phyloP scores from a whole-genome alignment of 768 basidiomycete species.

The Trametes coccinea region DNA sequence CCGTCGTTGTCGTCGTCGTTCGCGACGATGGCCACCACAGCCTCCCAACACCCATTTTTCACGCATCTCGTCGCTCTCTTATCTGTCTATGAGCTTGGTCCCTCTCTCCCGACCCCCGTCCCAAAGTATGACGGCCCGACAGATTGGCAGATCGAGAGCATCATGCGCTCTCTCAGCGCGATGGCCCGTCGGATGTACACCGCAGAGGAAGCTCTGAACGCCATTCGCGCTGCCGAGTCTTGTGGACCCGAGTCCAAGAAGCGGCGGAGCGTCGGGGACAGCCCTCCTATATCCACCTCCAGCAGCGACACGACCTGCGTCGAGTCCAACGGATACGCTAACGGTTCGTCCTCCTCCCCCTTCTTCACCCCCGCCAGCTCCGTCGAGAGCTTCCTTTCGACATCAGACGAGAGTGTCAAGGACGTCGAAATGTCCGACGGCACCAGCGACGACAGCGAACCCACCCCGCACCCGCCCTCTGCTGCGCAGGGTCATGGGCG shows the following conservation, averaged over 20 bases:
- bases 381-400: slow-evolving; percentile 27
- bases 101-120: slow-evolving; percentile 45
- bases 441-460: slow-evolving; percentile 25
- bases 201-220: slow-evolving; percentile 49
- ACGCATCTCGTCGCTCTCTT: slow-evolving; percentile 58
- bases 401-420: slow-evolving; percentile 22
- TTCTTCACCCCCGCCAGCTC: slow-evolving; percentile 31
- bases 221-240: slow-evolving; percentile 43
- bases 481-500: slow-evolving; percentile 22
- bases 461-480: slow-evolving; percentile 19
- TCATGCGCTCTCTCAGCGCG: slow-evolving; percentile 50
- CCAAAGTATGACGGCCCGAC: slow-evolving; percentile 57
- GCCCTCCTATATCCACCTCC: slow-evolving; percentile 27
- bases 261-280: slow-evolving; percentile 40
- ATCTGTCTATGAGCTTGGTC: slow-evolving; percentile 59
- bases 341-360: slow-evolving; percentile 25
- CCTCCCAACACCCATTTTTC: slow-evolving; percentile 41
- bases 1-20: slow-evolving; percentile 14
- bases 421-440: slow-evolving; percentile 26
- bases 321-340: slow-evolving; percentile 18
- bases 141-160: slow-evolving; percentile 60
- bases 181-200: slow-evolving; percentile 56
- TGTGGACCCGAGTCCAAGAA: slow-evolving; percentile 47
- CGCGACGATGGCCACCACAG: slow-evolving; percentile 39
- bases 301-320: slow-evolving; percentile 21